Evolutionary conservation across 768 basidiomycete genomes (phyloP), one percentile per base, ranked within the genome.

Genomic region (Boletus huronensis): DNA sequence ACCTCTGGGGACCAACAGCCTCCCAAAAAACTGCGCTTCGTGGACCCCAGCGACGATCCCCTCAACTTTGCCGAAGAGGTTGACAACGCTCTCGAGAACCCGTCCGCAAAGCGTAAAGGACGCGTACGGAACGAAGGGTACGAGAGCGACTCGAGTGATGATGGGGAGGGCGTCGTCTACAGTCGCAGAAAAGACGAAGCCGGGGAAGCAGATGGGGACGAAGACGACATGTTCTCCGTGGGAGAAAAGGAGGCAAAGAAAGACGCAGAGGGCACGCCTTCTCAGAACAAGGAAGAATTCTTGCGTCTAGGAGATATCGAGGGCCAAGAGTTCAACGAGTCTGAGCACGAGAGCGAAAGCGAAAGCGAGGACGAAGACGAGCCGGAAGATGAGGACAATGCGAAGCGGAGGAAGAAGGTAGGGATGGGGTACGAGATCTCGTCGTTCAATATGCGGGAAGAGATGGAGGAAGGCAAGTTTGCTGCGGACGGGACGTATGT

Each of bases 391-490:
- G 88, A 94, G 64, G 88, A 93, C 67, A 88, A 89, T 48, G 83
- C 79, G n/a, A 80, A 81, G 63, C 81, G 85, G 62, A 74, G 79
- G 66, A 84, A 81, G 74, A 92, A 90, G 70, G 83, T 78, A 36
- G 88, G 87, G 13, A 98, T 99, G 96, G 97, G 96, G 2, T 96
- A 75, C 72, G 89, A 95, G 66, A 62, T 99, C 10, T 94, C 90
- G 4, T 90, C 92, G 26, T 99, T 99, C 83, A 96, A 99, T 71
- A 98, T 99, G 96, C 87, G 94, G 59, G 88, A 92, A 63, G 97
- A 99, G 79, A 95, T 98, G 88, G 88, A 93, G 66, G 96, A 98
- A 73, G 97, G 97, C 36, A 92, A 93, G 67, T 98, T 99, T 75
- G 87, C 91, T 5, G 90, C 89, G 55, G 96, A 98, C 66, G 97